A percentile compares a stretch with the other conserved stretches of the same genome.
phyloP scores from a whole-genome alignment of 2,329 filamentous ascomycete genomes.

The Aureobasidium melanogenum region DNA sequence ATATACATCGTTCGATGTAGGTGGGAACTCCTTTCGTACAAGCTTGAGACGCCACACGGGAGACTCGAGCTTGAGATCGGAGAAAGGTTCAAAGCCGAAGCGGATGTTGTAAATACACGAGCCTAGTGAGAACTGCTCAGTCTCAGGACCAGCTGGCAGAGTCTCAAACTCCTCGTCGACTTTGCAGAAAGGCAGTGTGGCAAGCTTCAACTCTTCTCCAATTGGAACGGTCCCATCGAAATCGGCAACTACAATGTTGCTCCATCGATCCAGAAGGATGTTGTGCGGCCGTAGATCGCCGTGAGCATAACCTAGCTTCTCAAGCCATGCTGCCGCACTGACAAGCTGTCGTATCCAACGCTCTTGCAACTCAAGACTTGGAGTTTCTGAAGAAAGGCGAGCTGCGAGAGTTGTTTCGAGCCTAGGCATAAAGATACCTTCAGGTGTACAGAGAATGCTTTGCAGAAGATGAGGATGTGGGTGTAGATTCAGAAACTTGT shows the following conservation, averaged over 20 bases:
- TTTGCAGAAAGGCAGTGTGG: not conserved
- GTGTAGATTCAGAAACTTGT: not conserved
- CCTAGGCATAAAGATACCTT: not conserved
- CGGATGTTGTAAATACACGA: constrained; percentile 3
- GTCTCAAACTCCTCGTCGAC: not conserved
- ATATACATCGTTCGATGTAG: not conserved
- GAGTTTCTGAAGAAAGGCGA: not conserved
- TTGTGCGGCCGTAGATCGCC: not conserved
- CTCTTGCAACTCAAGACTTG: not conserved
- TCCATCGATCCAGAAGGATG: not conserved
- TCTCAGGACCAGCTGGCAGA: not conserved
- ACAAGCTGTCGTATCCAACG: not conserved
- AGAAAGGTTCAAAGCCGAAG: not conserved
- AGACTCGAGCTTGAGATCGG: not conserved
- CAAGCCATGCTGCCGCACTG: not conserved
- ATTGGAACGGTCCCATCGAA: not conserved
- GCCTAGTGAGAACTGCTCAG: not conserved
- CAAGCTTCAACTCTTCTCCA: not conserved
- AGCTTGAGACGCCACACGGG: not conserved
- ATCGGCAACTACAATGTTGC: not conserved
- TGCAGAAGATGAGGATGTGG: not conserved
- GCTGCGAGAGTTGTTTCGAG: not conserved
- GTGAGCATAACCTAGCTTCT: not conserved
- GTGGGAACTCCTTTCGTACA: not conserved
- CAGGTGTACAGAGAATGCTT: not conserved